These are phyloP conservation scores for Boletus sp. DNA, from an alignment of 768 basidiomycete species.

Conservation along the genomic window DNA sequence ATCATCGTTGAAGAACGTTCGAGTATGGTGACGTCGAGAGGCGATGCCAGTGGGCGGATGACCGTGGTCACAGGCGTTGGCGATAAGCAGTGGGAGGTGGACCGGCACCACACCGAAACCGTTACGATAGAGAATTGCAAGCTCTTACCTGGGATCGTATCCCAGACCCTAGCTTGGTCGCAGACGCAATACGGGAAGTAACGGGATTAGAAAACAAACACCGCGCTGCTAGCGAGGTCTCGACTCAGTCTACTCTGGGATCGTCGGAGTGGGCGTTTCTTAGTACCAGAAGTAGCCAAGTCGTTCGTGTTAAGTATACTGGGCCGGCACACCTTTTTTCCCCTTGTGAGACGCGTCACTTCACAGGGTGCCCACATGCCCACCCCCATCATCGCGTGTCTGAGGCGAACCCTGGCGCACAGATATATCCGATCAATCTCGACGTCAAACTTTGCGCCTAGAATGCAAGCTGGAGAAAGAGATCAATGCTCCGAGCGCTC, in stretches of 20 bases:
- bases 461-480: neutral
- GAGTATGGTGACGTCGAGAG: neutral
- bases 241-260: neutral
- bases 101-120: neutral
- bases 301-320: neutral
- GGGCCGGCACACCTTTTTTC: neutral
- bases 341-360: neutral
- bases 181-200: constrained; percentile 9
- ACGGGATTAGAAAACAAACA: constrained; percentile 8
- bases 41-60: neutral
- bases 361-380: constrained; percentile 13
- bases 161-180: neutral
- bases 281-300: neutral
- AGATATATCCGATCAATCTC: neutral
- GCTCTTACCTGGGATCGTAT: neutral
- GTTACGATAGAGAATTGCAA: neutral
- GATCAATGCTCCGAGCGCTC: no score
- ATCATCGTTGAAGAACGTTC: constrained; percentile 6
- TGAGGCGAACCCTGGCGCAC: neutral
- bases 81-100: neutral
- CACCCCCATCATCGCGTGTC: constrained; percentile 6
- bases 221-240: constrained; percentile 3
- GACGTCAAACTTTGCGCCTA: neutral
- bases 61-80: neutral
- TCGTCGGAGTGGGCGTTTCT: neutral